phyloP scores from a whole-genome alignment of 192 early-diverging fungal genomes.

The Coemansia sp. region DNA sequence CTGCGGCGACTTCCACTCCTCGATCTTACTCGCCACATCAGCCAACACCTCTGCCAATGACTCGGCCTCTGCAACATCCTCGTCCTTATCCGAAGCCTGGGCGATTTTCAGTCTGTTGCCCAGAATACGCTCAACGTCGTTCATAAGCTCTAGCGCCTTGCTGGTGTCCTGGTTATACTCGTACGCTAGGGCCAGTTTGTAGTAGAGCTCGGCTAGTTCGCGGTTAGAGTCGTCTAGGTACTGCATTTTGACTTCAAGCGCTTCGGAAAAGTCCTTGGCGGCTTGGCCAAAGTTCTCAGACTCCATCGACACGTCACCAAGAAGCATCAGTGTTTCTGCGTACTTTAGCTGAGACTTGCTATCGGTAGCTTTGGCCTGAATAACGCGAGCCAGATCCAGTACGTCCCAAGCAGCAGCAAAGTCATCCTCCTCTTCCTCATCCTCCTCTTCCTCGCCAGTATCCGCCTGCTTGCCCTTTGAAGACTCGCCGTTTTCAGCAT shows the following conservation, averaged over 20 bases:
- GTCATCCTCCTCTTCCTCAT: slow-evolving; percentile 62
- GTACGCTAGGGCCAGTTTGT: slow-evolving; percentile 55
- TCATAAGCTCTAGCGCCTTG: slow-evolving; percentile 48
- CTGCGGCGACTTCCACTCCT: slow-evolving; percentile 51
- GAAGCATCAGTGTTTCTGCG: slow-evolving; percentile 60
- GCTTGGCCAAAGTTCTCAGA: slow-evolving; percentile 66
- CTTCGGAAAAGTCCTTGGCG: slow-evolving; percentile 41
- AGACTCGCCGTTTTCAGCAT: slow-evolving; percentile 37
- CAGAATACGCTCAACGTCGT: slow-evolving; percentile 49
- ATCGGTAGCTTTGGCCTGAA: slow-evolving; percentile 66
- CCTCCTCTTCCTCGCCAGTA: slow-evolving; percentile 20
- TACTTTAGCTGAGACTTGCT: slow-evolving; percentile 66
- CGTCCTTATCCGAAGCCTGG: slow-evolving; percentile 5
- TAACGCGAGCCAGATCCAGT: slow-evolving; percentile 81
- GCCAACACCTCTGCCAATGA: slow-evolving; percentile 44
- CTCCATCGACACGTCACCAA: slow-evolving; percentile 90
- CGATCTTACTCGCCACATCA: slow-evolving; percentile 46
- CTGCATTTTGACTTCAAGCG: slow-evolving; percentile 40
- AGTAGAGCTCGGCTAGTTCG: slow-evolving; percentile 56
- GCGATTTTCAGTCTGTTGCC: slow-evolving; percentile 21
- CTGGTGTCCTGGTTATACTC: slow-evolving; percentile 52
- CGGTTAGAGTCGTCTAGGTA: slow-evolving; percentile 41
- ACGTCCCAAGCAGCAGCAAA: slow-evolving; percentile 80
- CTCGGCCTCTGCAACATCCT: slow-evolving; percentile 25
- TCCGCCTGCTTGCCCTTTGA: slow-evolving; percentile 54